Conservation (phyloP, 768 basidiomycete species). For the Agaricus bisporus region DNA sequence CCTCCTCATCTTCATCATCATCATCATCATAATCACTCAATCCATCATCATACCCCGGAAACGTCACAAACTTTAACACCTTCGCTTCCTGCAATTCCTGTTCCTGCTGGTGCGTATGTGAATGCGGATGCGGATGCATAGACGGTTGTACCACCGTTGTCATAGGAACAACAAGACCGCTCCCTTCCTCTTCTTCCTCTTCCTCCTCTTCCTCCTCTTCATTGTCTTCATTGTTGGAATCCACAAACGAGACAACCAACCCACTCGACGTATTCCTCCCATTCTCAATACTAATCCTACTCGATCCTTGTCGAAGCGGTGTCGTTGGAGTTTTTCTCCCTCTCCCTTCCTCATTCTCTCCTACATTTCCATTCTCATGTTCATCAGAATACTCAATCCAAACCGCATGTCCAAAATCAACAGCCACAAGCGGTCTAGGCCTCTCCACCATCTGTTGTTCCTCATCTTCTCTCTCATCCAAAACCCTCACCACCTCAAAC, state of each 20-base stretch:
- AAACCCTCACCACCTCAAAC: constrained; percentile 66
- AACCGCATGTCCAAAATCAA: constrained; percentile 85
- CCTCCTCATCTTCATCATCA: constrained; percentile 10
- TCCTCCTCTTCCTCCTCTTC: too few species aligned
- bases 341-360: too few species aligned
- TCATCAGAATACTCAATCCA: constrained; percentile 60
- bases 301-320: background rate
- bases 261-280: background rate
- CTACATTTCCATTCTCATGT: too few species aligned
- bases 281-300: background rate
- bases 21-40: background rate
- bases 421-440: constrained; percentile 67
- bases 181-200: too few species aligned
- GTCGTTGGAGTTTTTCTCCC: too few species aligned
- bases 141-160: too few species aligned
- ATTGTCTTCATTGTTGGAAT: too few species aligned
- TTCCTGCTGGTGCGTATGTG: background rate
- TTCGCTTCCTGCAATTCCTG: constrained; percentile 4
- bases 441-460: constrained; percentile 32
- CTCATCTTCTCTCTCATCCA: constrained; percentile 40
- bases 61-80: constrained; percentile 8
- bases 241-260: background rate
- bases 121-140: background rate
- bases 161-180: background rate
- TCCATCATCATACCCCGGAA: constrained; percentile 8